These are phyloP conservation scores for Kluyveromyces marxianus DNA, from an alignment of 1,139 yeast genomes.

Conservation along the genomic window DNA sequence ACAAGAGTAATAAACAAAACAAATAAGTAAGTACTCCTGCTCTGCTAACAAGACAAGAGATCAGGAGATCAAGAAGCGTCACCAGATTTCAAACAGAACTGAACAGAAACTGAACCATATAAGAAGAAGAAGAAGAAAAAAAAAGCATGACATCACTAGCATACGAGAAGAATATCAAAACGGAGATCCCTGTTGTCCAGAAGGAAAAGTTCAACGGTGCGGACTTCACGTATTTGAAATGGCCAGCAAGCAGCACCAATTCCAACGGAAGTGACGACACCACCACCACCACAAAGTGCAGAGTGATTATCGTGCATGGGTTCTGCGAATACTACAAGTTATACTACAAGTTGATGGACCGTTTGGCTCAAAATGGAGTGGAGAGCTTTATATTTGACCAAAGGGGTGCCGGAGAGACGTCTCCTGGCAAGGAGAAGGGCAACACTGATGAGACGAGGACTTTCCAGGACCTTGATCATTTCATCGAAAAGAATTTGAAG, in stretches of 20 bases:
- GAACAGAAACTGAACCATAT: neutral
- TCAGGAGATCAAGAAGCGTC: neutral
- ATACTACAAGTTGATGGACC: conserved; percentile 55
- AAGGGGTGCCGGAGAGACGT: conserved; percentile 81
- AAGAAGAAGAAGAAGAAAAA: neutral
- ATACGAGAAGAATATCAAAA: conserved; percentile 8
- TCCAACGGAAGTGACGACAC: neutral
- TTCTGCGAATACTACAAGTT: conserved; percentile 58
- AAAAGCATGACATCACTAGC: neutral
- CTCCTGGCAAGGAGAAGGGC: conserved; percentile 54
- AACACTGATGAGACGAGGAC: conserved; percentile 56
- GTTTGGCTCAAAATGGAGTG: conserved; percentile 52
- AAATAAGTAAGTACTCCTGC: no score
- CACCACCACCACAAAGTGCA: conserved; percentile 19
- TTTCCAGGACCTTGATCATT: conserved; percentile 61
- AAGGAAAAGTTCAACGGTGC: conserved; percentile 25
- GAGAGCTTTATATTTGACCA: conserved; percentile 77
- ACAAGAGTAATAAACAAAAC: no score
- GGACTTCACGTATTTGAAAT: conserved; percentile 23
- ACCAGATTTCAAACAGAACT: neutral
- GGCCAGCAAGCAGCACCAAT: conserved; percentile 16
- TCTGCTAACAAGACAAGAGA: neutral
- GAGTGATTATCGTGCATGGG: conserved; percentile 68
- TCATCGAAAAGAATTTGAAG: conserved; percentile 33
- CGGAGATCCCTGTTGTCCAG: conserved; percentile 20